phyloP scores from a whole-genome alignment of 345 rosid species.

The Sapria himalayana region DNA sequence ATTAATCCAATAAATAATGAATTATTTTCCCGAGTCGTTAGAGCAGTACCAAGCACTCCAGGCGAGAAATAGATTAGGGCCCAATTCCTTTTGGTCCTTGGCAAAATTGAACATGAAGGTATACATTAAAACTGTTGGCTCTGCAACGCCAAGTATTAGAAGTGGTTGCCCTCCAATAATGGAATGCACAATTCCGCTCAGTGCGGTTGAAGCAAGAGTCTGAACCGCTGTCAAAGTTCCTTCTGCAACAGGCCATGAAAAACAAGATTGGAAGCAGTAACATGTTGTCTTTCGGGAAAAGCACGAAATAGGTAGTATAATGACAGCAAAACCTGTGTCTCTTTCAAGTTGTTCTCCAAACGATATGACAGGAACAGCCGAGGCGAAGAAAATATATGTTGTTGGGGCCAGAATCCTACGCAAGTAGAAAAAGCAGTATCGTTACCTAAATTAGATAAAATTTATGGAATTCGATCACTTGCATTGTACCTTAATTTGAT shows the following conservation, averaged over 20 bases:
- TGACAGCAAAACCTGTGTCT: constrained; percentile 59
- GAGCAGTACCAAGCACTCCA: constrained; percentile 82
- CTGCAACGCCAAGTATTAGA: constrained; percentile 91
- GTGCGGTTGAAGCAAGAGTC: constrained; percentile 77
- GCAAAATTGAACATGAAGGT: constrained; percentile 87
- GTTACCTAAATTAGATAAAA: too few relatives aligned
- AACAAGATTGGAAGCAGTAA: too few relatives aligned
- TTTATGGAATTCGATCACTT: too few relatives aligned
- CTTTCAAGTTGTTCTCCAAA: constrained; percentile 90
- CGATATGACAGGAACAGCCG: constrained; percentile 84
- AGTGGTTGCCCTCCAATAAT: constrained; percentile 78
- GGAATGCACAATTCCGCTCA: constrained; percentile 79
- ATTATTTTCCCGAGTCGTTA: neutral
- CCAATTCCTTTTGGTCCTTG: constrained; percentile 58
- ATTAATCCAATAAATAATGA: neutral
- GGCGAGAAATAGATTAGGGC: constrained; percentile 58
- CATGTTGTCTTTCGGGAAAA: too few relatives aligned
- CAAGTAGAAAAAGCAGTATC: too few relatives aligned
- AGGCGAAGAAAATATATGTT: constrained; percentile 84
- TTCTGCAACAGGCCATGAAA: too few relatives aligned
- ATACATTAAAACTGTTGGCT: constrained; percentile 94
- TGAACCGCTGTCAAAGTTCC: constrained; percentile 83
- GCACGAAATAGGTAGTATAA: too few relatives aligned
- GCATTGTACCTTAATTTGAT: too few relatives aligned
- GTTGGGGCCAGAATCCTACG: constrained; percentile 96